Evolutionary conservation across 2,329 filamentous ascomycete species (phyloP).

Genomic region (Colletotrichum spaethianum): DNA sequence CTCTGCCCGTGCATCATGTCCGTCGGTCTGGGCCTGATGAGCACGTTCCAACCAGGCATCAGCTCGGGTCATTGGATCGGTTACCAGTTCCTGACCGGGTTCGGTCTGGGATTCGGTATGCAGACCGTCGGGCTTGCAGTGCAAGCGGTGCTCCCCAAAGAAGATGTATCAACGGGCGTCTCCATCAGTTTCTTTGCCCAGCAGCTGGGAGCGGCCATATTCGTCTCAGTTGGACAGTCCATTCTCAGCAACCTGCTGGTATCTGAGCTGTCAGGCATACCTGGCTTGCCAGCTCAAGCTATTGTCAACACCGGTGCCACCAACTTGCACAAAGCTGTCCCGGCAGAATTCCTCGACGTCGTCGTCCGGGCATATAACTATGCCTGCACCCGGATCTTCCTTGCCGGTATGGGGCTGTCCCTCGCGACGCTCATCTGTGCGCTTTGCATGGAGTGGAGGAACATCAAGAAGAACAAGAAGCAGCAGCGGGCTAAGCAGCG

Average conservation of each 20-base stretch:
- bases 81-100: conserved; percentile 71
- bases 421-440: conserved; percentile 70
- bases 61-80: conserved; percentile 69
- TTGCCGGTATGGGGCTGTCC: conserved; percentile 71
- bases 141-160: conserved; percentile 65
- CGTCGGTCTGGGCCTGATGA: conserved; percentile 70
- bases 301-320: conserved; percentile 70
- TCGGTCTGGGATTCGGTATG: conserved; percentile 72
- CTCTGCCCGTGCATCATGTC: conserved; percentile 64
- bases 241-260: conserved; percentile 65
- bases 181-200: conserved; percentile 71
- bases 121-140: conserved; percentile 70
- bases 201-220: conserved; percentile 71
- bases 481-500: conserved; percentile 25
- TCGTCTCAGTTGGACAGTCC: conserved; percentile 70
- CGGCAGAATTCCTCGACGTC: conserved; percentile 60
- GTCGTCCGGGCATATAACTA: conserved; percentile 77
- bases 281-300: conserved; percentile 57
- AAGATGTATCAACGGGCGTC: conserved; percentile 69
- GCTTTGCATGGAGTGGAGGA: conserved; percentile 76
- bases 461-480: conserved; percentile 68
- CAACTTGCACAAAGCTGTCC: conserved; percentile 68
- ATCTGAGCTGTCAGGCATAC: conserved; percentile 54
- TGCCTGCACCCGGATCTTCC: conserved; percentile 74
- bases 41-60: conserved; percentile 65